Base-by-base conservation (phyloP, 2,329 filamentous ascomycete species). In the Alternaria hordeiaustralica region DNA sequence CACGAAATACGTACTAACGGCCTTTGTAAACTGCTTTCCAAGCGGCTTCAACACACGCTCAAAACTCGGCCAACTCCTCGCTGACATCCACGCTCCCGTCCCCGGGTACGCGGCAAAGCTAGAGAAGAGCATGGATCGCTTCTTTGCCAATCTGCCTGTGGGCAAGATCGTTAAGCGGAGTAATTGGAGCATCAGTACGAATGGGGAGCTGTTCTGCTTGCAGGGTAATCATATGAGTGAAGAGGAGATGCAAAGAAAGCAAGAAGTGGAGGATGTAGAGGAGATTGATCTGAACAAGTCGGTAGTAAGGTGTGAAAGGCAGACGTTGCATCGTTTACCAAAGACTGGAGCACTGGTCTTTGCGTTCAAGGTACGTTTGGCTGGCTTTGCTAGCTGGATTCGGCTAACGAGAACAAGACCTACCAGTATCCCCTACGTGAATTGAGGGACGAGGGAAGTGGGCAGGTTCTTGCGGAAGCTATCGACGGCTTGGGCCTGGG, bases 281-380 rank as follows among this genome's bases (percentile, higher is more conserved):
- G 64, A 75, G 2, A 45, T 73, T 6, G 77, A 87, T 72, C 64
- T 87, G 12, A 76, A 83, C 25, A 79, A 84, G 63, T 81, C 78
- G 33, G 69, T 79, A 25, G 58, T 90, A 21, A 80, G 88, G 5
- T 86, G 83, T 66, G 88, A 91, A 75, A 79, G 87, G 30, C 88
- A 90, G 80, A 88, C 87, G 1, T 75, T 91, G 33, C 87, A 89
- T 78, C 82, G 88, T 1, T 74, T 90, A 25, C 87, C 87, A 5
- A 66, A 77, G 51, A 85, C 82, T 0, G 80, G 81, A 56, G 87
- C 87, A 8, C 54, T 90, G 20, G 82, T 89, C 0, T 90, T 90
- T 77, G 83, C 81, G 0, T 87, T 90, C 74, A 88, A 89, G 76
- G 66, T 64, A 59, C 26, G 57, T 57, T 43, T 57, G 18, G 43